phyloP scores from a whole-genome alignment of 495 filamentous ascomycete species.

The Chaetomidium leptoderma region DNA sequence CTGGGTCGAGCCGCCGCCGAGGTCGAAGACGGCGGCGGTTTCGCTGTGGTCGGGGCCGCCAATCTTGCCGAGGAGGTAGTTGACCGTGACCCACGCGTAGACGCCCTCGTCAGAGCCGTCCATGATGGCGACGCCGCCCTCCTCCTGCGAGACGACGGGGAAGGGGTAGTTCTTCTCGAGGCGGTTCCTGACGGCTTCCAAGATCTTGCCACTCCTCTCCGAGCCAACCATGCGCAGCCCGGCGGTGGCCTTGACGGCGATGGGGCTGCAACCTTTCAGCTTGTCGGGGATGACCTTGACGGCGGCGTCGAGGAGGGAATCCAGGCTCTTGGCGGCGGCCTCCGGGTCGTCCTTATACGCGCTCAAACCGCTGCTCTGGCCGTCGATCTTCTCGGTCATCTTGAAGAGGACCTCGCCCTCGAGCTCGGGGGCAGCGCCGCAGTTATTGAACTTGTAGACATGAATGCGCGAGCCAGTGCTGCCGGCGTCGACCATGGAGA shows the following conservation, averaged over 20 bases:
- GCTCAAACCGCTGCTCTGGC: slow-evolving; percentile 75
- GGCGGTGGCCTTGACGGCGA: slow-evolving; percentile 95
- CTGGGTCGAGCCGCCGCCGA: slow-evolving; percentile 94
- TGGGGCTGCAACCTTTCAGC: slow-evolving; percentile 78
- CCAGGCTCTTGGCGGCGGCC: slow-evolving; percentile 83
- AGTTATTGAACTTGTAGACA: slow-evolving; percentile 99
- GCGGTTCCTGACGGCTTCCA: slow-evolving; percentile 76
- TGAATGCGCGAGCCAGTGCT: slow-evolving; percentile 97
- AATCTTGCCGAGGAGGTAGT: slow-evolving; percentile 97
- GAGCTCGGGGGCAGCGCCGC: slow-evolving; percentile 88
- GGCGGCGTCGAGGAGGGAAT: slow-evolving; percentile 80
- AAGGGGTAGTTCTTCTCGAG: slow-evolving; percentile 92
- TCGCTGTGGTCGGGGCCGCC: slow-evolving; percentile 83
- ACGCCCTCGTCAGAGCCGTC: slow-evolving; percentile 92
- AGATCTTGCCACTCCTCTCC: slow-evolving; percentile 77
- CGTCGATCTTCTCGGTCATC: slow-evolving; percentile 70
- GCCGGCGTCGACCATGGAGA: slow-evolving; percentile 96
- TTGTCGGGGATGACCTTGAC: slow-evolving; percentile 78
- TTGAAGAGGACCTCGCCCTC: slow-evolving; percentile 81
- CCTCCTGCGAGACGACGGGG: slow-evolving; percentile 78
- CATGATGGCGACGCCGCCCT: slow-evolving; percentile 90
- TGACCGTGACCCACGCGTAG: slow-evolving; percentile 99
- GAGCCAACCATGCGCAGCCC: slow-evolving; percentile 78
- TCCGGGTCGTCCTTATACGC: slow-evolving; percentile 79
- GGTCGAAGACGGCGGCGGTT: slow-evolving; percentile 91